Evolutionary conservation across 169 alveolate species (phyloP).

Genomic region (Plasmodium knowlesi): DNA sequence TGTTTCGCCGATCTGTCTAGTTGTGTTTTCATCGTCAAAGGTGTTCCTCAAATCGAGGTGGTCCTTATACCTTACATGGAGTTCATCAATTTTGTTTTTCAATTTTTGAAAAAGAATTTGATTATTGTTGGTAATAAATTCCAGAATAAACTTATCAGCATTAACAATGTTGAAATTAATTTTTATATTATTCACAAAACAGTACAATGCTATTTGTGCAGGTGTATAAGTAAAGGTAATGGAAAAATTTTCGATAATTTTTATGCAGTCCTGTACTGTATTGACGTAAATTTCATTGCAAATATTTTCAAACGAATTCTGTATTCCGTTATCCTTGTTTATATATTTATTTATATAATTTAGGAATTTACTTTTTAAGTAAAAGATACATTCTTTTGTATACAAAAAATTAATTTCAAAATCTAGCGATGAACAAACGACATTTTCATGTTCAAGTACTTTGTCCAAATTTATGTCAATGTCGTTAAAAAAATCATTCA

Average conservation of each 20-base stretch:
- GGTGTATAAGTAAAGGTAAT: constrained; percentile 58
- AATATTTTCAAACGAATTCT: constrained; percentile 43
- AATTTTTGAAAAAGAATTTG: constrained; percentile 71
- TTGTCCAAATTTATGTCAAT: constrained; percentile 64
- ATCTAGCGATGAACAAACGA: constrained; percentile 56
- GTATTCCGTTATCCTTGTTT: constrained; percentile 24
- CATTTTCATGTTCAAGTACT: constrained; percentile 70
- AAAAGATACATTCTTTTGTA: constrained; percentile 43
- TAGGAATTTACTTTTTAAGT: constrained; percentile 34
- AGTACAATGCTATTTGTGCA: constrained; percentile 60
- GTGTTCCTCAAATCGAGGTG: constrained; percentile 58
- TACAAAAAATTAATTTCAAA: constrained; percentile 30
- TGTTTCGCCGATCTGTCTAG: constrained; percentile 61
- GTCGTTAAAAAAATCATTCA: constrained; percentile 66
- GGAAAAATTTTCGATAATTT: constrained; percentile 18
- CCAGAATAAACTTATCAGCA: constrained; percentile 52
- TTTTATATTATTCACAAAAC: constrained; percentile 64
- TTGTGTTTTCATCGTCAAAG: constrained; percentile 69
- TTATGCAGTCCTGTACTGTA: constrained; percentile 34
- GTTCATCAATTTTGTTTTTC: constrained; percentile 52
- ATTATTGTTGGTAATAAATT: constrained; percentile 62
- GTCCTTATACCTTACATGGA: constrained; percentile 28
- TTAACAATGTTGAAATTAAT: constrained; percentile 48
- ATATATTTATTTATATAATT: constrained; percentile 62
- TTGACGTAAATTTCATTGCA: constrained; percentile 24